phyloP scores from a whole-genome alignment of 1,284 basidiomycete genomes.

The Neolentinus lepideus region DNA sequence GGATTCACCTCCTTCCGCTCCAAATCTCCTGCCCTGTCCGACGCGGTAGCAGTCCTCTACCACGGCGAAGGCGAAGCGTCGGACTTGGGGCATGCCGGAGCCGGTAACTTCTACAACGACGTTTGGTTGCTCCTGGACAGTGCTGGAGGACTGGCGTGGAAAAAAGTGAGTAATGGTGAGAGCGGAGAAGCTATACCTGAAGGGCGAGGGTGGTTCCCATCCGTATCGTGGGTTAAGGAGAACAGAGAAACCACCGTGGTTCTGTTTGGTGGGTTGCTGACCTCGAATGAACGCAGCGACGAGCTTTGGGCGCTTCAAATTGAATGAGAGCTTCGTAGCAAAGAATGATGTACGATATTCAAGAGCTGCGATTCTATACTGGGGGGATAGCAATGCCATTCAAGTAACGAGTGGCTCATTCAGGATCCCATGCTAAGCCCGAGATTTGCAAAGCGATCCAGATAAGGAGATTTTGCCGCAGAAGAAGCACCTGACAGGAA shows the following conservation, averaged over 20 bases:
- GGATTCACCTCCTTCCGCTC: conserved; percentile 15
- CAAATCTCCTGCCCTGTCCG: background rate
- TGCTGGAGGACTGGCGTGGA: conserved; percentile 3
- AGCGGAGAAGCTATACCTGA: background rate
- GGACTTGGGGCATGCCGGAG: conserved; percentile 23
- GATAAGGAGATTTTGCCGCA: background rate
- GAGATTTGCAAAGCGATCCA: no score
- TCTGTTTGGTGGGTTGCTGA: conserved; percentile 5
- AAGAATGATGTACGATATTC: background rate
- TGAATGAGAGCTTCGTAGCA: background rate
- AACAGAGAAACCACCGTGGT: conserved; percentile 3
- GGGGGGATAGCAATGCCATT: background rate
- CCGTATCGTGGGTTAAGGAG: background rate
- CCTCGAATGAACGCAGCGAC: conserved; percentile 7
- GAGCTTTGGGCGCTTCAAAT: conserved; percentile 7
- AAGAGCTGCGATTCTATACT: background rate
- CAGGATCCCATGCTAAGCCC: background rate
- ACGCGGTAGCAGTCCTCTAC: conserved; percentile 20
- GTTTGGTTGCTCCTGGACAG: conserved; percentile 18
- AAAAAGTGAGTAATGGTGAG: conserved; percentile 2
- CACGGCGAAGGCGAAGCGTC: conserved; percentile 26
- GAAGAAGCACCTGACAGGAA: background rate
- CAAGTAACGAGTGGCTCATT: background rate
- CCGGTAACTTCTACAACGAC: conserved; percentile 26
- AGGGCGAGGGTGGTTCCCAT: conserved; percentile 8